Evolutionary conservation across 1,284 basidiomycete genomes (phyloP), one percentile per base, ranked within the genome.

Genomic region (Pisolithus thermaeus): DNA sequence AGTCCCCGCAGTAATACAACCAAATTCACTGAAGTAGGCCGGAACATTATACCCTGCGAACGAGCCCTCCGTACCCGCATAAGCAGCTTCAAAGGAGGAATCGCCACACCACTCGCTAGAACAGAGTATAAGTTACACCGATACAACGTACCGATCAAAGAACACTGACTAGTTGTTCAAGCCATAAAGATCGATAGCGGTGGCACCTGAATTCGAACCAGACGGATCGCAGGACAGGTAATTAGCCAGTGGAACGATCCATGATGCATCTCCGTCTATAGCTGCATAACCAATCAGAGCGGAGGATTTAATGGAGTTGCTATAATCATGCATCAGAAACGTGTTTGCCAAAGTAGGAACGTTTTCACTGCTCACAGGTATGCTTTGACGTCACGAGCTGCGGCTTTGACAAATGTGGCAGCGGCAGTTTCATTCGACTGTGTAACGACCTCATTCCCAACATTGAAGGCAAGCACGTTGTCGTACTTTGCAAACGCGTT

Each of bases 11-110:
- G 71, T 78, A 62, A 86, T 82, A 62, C 88, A 92, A 52, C 92
- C 92, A 57, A 81, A 96, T 75, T 97, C 92, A 65, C 90, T 90
- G 72, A 95, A 91, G 76, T 95, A 95, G 5, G 90, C 89, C 1
- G 83, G 81, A 23, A 94, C 80, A 50, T 90, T 90, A 66, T 87
- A 84, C 55, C 79, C 75, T 60, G 73, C 77, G 66, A 79, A 89
- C 36, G 78, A 74, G 28, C 63, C 68, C 35, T 80, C 79, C 52
- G 75, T 77, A 41, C 59, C 65, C 41, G 75, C 70, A 65, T 88
- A 90, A 32, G 81, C 77, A 14, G 59, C 67, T 51, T 75, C 59
- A 64, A 83, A 83, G 18, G 74, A 79, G 9, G 80, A 80, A 54
- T 79, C 69, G 44, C 90, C 91, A 67, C 91, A 93, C 88, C 89